A percentile compares a stretch with the other conserved stretches of the same genome.
Evolutionary conservation across 108 stramenopile species (phyloP).

Genomic region (Parmales sp.): DNA sequence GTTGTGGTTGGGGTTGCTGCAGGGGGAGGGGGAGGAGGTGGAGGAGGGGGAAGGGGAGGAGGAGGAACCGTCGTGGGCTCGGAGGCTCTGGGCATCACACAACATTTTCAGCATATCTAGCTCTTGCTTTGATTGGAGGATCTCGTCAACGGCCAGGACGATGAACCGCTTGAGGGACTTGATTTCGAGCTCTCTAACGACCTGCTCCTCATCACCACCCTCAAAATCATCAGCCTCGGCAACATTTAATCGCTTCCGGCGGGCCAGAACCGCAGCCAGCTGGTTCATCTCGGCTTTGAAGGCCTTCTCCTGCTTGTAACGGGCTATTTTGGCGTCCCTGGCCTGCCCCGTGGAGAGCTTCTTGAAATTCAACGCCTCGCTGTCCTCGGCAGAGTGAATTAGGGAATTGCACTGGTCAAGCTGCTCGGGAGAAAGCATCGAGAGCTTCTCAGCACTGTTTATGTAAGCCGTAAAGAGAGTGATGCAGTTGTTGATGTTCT

Average conservation of each 20-base stretch:
- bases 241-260: constrained; percentile 42
- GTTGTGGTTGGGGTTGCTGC: neutral
- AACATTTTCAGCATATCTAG: constrained; percentile 9
- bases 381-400: neutral
- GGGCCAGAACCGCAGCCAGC: constrained; percentile 34
- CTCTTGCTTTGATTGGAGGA: constrained; percentile 33
- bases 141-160: constrained; percentile 51
- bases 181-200: constrained; percentile 42
- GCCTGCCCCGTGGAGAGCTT: constrained; percentile 13
- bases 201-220: constrained; percentile 47
- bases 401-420: neutral
- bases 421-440: neutral
- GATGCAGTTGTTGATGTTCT: neutral
- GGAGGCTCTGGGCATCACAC: neutral
- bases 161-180: constrained; percentile 36
- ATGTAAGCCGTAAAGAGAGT: neutral
- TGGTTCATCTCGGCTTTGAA: constrained; percentile 29
- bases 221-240: constrained; percentile 47
- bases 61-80: neutral
- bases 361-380: too few species aligned
- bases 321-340: constrained; percentile 54
- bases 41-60: neutral
- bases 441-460: neutral
- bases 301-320: constrained; percentile 40
- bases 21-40: neutral